A percentile compares a stretch with the other conserved stretches of the same genome.
Evolutionary conservation across 352 stramenopile species (phyloP).

Genomic region (Pythium aristosporum): DNA sequence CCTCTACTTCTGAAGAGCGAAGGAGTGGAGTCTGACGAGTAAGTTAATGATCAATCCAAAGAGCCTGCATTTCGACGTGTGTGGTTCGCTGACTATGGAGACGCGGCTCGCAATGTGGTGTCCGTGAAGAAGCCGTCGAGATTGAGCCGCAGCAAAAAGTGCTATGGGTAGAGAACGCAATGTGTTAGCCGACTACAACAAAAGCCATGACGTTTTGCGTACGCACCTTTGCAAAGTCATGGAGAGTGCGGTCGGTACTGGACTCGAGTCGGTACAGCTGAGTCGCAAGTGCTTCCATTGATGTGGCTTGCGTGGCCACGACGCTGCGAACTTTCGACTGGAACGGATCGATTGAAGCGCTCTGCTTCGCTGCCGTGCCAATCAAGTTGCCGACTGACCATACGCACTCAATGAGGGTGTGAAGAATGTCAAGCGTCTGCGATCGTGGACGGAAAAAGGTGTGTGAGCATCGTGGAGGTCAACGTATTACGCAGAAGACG

Average conservation of each 20-base stretch:
- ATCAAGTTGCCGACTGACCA: constrained; percentile 26
- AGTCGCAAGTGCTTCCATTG: background rate
- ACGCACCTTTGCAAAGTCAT: constrained; percentile 22
- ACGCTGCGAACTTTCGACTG: constrained; percentile 7
- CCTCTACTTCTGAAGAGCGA: constrained; percentile 67
- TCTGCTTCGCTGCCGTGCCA: constrained; percentile 8
- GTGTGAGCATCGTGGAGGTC: background rate
- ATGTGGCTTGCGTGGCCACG: background rate
- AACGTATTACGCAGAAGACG: background rate
- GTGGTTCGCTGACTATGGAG: background rate
- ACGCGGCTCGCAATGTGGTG: background rate
- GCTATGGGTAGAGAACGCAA: constrained; percentile 21
- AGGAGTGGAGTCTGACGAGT: constrained; percentile 1
- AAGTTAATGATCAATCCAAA: constrained; percentile 22
- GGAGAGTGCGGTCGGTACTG: background rate
- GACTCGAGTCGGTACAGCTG: constrained; percentile 16
- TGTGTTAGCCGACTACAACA: background rate
- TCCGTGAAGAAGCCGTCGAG: constrained; percentile 43
- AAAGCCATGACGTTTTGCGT: background rate
- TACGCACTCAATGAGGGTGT: constrained; percentile 4
- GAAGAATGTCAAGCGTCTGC: constrained; percentile 8
- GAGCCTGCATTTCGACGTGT: background rate
- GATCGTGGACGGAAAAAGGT: background rate
- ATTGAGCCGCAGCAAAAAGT: constrained; percentile 57
- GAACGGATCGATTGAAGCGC: constrained; percentile 17